A percentile compares a stretch with the other conserved stretches of the same genome.
Conservation (phyloP, 2,329 filamentous ascomycete genomes). For the Dothistroma pini region DNA sequence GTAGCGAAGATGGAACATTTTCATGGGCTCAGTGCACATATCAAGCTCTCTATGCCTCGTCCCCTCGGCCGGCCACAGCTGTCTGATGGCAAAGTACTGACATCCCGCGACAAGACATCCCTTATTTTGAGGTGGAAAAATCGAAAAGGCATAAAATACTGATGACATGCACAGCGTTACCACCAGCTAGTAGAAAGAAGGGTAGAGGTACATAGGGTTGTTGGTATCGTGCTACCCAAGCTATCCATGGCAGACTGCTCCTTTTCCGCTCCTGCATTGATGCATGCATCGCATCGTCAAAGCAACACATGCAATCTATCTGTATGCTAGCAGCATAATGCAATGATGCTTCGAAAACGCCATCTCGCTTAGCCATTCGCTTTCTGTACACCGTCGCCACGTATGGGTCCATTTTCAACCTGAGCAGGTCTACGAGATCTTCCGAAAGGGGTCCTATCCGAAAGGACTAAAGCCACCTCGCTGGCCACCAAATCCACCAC, state of each 20-base stretch:
- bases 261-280: not conserved
- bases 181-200: not conserved
- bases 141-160: too few species aligned
- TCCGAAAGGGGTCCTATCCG: conserved; percentile 4
- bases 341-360: not conserved
- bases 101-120: too few species aligned
- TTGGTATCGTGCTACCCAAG: not conserved
- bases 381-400: not conserved
- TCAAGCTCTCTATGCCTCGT: too few species aligned
- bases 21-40: too few species aligned
- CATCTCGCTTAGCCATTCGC: not conserved
- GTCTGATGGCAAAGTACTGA: too few species aligned
- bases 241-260: not conserved
- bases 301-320: not conserved
- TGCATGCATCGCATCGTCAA: not conserved
- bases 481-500: conserved; percentile 14
- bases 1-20: not conserved
- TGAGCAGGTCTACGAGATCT: not conserved
- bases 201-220: not conserved
- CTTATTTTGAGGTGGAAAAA: too few species aligned
- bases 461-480: conserved; percentile 19
- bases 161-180: too few species aligned
- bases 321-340: not conserved
- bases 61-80: too few species aligned
- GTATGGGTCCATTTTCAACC: not conserved